phyloP scores from a whole-genome alignment of 306 rosid genomes.

The Dalbergia oliveri region DNA sequence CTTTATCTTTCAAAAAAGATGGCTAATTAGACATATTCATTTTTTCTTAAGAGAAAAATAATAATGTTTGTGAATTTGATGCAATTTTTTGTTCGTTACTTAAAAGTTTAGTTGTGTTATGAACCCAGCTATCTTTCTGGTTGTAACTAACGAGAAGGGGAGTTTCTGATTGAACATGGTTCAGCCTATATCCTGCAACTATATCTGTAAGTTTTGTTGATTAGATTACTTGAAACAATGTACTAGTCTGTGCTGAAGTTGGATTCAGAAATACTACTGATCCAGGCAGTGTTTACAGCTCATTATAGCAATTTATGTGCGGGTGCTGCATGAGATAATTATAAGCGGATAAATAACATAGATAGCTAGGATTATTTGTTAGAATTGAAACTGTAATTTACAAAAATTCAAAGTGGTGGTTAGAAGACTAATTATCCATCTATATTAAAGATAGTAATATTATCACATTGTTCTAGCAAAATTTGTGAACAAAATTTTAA shows the following conservation, averaged over 20 bases:
- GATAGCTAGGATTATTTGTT: no score
- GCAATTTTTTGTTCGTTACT: slow-evolving; percentile 7
- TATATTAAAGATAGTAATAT: no score
- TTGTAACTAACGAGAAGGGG: slow-evolving; percentile 1
- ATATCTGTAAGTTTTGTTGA: background rate
- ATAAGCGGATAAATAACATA: no score
- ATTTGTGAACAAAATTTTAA: no score
- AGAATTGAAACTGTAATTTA: no score
- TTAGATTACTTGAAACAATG: background rate
- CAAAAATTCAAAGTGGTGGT: no score
- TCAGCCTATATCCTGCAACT: background rate
- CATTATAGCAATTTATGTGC: background rate
- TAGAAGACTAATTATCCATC: no score
- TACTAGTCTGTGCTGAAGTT: background rate
- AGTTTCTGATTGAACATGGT: background rate
- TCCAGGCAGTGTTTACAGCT: background rate
- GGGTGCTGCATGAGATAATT: background rate
- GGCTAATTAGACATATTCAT: background rate
- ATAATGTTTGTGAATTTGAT: slow-evolving; percentile 16
- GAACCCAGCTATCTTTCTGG: background rate
- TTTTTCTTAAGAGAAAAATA: background rate
- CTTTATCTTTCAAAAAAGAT: slow-evolving; percentile 3
- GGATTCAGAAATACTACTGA: background rate
- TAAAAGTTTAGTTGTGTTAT: background rate
- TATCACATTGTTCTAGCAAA: no score